phyloP scores from a whole-genome alignment of 2,329 filamentous ascomycete species.

The Tolypocladium tundrense region DNA sequence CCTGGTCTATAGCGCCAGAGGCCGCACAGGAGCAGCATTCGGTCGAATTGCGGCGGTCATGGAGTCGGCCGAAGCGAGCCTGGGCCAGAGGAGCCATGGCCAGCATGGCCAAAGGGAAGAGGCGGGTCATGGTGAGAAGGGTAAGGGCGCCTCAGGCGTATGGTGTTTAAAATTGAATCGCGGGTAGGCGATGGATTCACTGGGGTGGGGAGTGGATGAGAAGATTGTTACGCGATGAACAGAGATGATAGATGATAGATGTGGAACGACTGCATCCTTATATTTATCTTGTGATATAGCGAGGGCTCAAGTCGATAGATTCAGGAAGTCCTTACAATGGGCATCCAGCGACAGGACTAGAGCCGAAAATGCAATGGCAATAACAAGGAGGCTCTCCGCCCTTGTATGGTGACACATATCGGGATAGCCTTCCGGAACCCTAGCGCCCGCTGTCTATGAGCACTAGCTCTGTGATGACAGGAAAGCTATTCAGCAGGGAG shows the following conservation, averaged over 20 bases:
- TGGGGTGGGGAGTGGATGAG: background rate
- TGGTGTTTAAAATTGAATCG: background rate
- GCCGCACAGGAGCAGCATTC: constrained; percentile 20
- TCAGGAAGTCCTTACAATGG: background rate
- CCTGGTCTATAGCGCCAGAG: constrained; percentile 6
- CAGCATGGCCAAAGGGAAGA: constrained; percentile 14
- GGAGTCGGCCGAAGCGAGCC: constrained; percentile 13
- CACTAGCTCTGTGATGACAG: background rate
- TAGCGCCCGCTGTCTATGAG: background rate
- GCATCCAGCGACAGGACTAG: background rate
- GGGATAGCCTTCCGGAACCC: background rate
- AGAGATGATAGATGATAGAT: background rate
- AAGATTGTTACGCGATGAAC: constrained; percentile 3
- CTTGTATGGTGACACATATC: background rate
- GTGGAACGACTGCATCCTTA: background rate
- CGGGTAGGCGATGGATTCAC: no score
- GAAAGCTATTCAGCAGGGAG: background rate
- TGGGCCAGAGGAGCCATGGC: constrained; percentile 14
- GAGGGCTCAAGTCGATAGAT: background rate
- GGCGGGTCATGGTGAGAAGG: constrained; percentile 13
- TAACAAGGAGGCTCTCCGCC: background rate
- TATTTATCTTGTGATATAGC: background rate
- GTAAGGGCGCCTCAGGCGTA: background rate
- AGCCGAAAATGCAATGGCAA: background rate
- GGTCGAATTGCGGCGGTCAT: constrained; percentile 8